Evolutionary conservation across 2,329 filamentous ascomycete species (phyloP).

Genomic region (Cadophora luteo-olivacea): DNA sequence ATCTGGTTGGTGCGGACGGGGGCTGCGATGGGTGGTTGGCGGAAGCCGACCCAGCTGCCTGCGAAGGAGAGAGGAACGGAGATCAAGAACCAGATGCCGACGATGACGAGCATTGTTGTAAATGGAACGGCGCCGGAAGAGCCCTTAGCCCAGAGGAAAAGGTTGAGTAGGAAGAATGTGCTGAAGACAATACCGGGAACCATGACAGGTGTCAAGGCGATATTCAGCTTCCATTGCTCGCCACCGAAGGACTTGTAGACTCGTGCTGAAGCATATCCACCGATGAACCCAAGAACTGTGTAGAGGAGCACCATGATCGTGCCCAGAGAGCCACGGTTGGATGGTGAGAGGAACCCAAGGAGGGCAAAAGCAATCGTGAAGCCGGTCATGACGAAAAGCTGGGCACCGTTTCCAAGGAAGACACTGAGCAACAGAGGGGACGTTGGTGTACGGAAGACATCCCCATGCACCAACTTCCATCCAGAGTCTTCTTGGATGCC

Average conservation of each 20-base stretch:
- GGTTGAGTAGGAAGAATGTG: constrained; percentile 90
- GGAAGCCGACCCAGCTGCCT: constrained; percentile 94
- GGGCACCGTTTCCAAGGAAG: constrained; percentile 89
- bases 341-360: constrained; percentile 92
- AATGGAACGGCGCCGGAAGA: constrained; percentile 96
- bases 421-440: constrained; percentile 85
- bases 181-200: constrained; percentile 87
- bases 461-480: constrained; percentile 97
- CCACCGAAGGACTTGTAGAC: constrained; percentile 95
- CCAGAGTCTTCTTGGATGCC: constrained; percentile 97
- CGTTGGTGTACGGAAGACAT: constrained; percentile 90
- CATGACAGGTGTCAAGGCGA: constrained; percentile 83
- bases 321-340: constrained; percentile 90
- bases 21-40: constrained; percentile 70
- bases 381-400: constrained; percentile 97
- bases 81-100: constrained; percentile 96
- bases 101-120: constrained; percentile 92
- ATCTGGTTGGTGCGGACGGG: constrained; percentile 98
- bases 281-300: constrained; percentile 89
- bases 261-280: constrained; percentile 86
- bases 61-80: constrained; percentile 89
- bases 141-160: constrained; percentile 93
- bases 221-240: constrained; percentile 94
- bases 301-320: constrained; percentile 94
- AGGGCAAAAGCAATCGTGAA: constrained; percentile 93